phyloP scores from a whole-genome alignment of 345 rosid species.

The Toxicodendron radicans region DNA sequence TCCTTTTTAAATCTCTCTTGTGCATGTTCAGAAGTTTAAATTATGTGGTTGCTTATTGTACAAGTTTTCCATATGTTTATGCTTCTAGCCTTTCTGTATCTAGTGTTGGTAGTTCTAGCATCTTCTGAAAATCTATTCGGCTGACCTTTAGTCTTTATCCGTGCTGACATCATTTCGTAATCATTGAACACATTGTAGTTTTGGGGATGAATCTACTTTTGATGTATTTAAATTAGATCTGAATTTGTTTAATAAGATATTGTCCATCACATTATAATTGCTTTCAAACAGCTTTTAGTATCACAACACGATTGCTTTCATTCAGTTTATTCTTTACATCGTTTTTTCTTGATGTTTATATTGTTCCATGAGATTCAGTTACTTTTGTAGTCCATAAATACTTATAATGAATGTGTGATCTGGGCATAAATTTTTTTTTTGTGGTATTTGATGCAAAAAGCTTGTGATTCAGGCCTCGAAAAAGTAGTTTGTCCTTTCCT shows the following conservation, averaged over 20 bases:
- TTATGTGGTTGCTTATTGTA: neutral
- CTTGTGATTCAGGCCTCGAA: constrained; percentile 73
- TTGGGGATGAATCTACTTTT: neutral
- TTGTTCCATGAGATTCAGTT: constrained; percentile 12
- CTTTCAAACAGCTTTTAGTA: constrained; percentile 1
- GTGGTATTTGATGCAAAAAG: constrained; percentile 16
- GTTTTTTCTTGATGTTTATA: constrained; percentile 11
- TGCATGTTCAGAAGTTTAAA: neutral
- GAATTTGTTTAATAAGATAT: neutral
- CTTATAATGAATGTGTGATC: neutral
- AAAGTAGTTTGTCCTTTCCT: constrained; percentile 81
- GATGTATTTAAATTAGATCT: constrained; percentile 5
- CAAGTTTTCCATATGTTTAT: neutral
- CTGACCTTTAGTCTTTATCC: neutral
- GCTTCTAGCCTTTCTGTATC: neutral
- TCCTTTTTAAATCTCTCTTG: neutral
- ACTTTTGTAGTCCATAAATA: constrained; percentile 10
- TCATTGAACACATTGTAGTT: constrained; percentile 1
- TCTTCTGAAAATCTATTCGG: neutral
- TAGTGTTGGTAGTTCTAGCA: constrained; percentile 5
- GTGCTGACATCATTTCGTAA: neutral
- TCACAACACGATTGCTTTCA: neutral
- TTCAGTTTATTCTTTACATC: neutral
- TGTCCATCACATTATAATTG: neutral
- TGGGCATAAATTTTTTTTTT: neutral